Evolutionary conservation across 2,329 filamentous ascomycete genomes (phyloP), one percentile per base, ranked within the genome.

Genomic region (Dactylellina drechsleri): DNA sequence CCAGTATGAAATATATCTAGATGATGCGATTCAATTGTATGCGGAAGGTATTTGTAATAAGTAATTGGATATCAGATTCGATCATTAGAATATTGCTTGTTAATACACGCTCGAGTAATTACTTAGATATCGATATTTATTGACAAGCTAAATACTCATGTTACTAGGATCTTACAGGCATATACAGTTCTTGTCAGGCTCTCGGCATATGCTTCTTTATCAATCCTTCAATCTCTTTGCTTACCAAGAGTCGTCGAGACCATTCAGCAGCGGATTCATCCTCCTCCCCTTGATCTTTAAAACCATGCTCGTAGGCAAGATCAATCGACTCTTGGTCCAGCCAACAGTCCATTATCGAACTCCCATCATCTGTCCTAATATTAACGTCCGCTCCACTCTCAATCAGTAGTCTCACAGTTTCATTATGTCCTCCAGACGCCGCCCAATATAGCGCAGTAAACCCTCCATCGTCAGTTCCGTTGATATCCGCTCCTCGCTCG

Each of bases 311-410:
- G 16, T 45, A 26, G 1, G 40, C 56, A 10, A 59, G 36, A 4
- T 47, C 16, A 23, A 45, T 28, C 10, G 26, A 18, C 16, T 59
- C 56, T 8, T 59, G 16, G 2, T 28, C n/a, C 13, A 59, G 20
- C 20, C 16, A 31, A 26, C 26, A 45, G 43, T 47, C 40, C 56
- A 59, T 59, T 13, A 59, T 59, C 4, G 56, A 43, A 3, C 20
- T 15, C 1, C 56, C 56, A 2, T 20, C 16, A 0, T 45, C 40
- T 6, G 56, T 59, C 23, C 36, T 45, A 4, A 47, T 20, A 28
- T 59, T 59, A 5, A 59, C 56, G n/a, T 59, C 36, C 1, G 56
- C 56, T n/a, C 56, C 56, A 23, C 26, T 59, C n/a, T 59, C 56
- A 16, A 59, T 59, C 2, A 59, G 13, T 3, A 59, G n/a, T n/a